Percentiles rank a stretch among this genome's conserved stretches.
These are phyloP conservation scores for Prunus padus DNA, from an alignment of 306 rosid genomes.

Conservation along the genomic window DNA sequence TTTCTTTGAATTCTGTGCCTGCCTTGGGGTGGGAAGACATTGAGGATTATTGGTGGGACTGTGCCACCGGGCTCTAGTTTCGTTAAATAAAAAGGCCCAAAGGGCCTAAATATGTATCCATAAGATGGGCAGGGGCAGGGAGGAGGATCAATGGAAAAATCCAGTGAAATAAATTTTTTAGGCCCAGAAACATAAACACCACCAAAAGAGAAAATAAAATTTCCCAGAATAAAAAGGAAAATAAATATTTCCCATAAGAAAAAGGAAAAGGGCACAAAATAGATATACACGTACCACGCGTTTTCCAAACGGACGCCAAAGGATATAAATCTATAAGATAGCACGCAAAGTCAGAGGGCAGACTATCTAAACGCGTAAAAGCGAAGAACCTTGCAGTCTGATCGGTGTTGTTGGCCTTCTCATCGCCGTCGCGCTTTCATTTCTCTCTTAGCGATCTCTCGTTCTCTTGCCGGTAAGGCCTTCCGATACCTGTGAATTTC, in stretches of 20 bases:
- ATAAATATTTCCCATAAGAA: too few relatives aligned
- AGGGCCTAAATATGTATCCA: too few relatives aligned
- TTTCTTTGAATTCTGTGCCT: constrained; percentile 39
- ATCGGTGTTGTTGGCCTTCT: neutral
- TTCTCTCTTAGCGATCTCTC: neutral
- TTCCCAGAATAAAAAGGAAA: too few relatives aligned
- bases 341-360: neutral
- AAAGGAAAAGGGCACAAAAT: too few relatives aligned
- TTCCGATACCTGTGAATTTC: constrained; percentile 53
- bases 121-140: too few relatives aligned
- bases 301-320: neutral
- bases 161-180: too few relatives aligned
- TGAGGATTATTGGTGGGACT: constrained; percentile 10
- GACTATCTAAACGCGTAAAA: neutral
- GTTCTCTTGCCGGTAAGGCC: constrained; percentile 76
- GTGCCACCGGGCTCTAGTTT: neutral
- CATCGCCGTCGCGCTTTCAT: neutral
- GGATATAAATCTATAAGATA: neutral
- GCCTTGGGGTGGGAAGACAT: constrained; percentile 33
- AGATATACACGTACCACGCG: neutral
- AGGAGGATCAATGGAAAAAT: too few relatives aligned
- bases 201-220: too few relatives aligned
- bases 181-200: too few relatives aligned
- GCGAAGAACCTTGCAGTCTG: neutral
- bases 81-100: too few relatives aligned